Evolutionary conservation across 1,139 yeast species (phyloP).

Genomic region (Candida frijolesensis): DNA sequence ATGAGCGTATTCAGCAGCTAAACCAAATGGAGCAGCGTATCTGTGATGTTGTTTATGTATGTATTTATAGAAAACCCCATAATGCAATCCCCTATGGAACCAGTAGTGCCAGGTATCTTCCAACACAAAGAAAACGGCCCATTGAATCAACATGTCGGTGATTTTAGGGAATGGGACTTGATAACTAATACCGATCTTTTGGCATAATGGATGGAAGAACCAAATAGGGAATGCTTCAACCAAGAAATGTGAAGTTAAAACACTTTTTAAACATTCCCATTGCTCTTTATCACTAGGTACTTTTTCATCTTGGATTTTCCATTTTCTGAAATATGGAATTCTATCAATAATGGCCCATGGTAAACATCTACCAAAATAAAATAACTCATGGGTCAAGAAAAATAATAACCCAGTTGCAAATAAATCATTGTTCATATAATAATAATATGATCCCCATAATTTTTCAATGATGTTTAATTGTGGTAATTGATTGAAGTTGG

Average conservation of each 20-base stretch:
- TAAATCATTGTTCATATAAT: constrained; percentile 70
- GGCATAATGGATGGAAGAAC: constrained; percentile 91
- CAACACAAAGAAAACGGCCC: constrained; percentile 72
- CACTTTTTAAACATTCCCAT: constrained; percentile 87
- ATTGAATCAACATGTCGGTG: constrained; percentile 61
- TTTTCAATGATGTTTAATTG: constrained; percentile 44
- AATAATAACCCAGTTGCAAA: constrained; percentile 83
- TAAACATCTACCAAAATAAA: constrained; percentile 81
- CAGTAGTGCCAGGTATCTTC: constrained; percentile 98
- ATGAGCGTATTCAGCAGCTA: constrained; percentile 96
- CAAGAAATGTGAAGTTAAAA: constrained; percentile 78
- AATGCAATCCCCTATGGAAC: constrained; percentile 87
- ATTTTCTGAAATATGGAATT: constrained; percentile 72
- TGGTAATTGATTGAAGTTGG: constrained; percentile 35
- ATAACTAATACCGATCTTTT: constrained; percentile 69
- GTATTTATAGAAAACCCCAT: constrained; percentile 81
- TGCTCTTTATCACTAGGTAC: constrained; percentile 76
- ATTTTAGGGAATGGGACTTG: constrained; percentile 81
- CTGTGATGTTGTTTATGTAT: constrained; percentile 96
- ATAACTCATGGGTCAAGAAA: constrained; percentile 71
- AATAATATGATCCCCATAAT: constrained; percentile 80
- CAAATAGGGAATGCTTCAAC: constrained; percentile 96
- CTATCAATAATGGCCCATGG: constrained; percentile 84
- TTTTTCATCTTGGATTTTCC: constrained; percentile 65
- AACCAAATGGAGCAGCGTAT: constrained; percentile 95